Percentiles rank a stretch among this genome's conserved stretches.
phyloP scores from a whole-genome alignment of 2,329 filamentous ascomycete species.

The Arthrobotrys entomopaga region DNA sequence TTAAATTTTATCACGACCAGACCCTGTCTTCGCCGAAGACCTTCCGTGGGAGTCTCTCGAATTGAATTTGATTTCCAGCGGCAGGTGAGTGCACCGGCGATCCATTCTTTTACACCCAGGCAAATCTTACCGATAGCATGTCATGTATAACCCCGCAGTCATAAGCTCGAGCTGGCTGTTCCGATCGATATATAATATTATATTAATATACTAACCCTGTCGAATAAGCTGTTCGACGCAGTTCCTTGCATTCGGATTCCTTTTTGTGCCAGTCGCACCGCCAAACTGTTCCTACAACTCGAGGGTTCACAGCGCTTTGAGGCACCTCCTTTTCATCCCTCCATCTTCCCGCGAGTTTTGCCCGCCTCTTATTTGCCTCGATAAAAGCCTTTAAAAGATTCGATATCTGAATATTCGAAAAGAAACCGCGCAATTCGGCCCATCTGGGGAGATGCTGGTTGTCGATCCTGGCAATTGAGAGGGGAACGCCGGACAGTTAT shows the following conservation, averaged over 20 bases:
- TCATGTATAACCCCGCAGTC: constrained; percentile 36
- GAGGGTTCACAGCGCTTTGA: constrained; percentile 9
- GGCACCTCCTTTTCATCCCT: constrained; percentile 18
- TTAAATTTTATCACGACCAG: constrained; percentile 5
- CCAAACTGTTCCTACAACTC: constrained; percentile 27
- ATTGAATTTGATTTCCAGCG: constrained; percentile 1
- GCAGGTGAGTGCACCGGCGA: constrained; percentile 13
- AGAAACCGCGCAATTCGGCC: constrained; percentile 39
- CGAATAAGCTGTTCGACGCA: constrained; percentile 44
- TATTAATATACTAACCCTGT: constrained; percentile 45
- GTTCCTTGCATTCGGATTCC: constrained; percentile 26
- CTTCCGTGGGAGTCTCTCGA: constrained; percentile 22
- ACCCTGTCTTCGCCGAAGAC: constrained; percentile 37
- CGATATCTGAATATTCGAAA: constrained; percentile 1
- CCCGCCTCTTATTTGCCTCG: neutral
- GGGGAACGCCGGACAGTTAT: constrained; percentile 43
- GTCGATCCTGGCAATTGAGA: constrained; percentile 48
- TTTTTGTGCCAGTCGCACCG: constrained; percentile 26
- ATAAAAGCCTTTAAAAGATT: neutral
- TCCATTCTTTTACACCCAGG: too few relatives aligned
- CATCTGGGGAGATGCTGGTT: constrained; percentile 52
- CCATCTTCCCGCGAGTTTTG: constrained; percentile 12
- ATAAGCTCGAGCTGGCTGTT: neutral
- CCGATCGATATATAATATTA: constrained; percentile 17
- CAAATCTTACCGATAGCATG: too few relatives aligned